A percentile compares a stretch with the other conserved stretches of the same genome.
phyloP scores from a whole-genome alignment of 306 rosid genomes.

The Trifolium subterraneum region DNA sequence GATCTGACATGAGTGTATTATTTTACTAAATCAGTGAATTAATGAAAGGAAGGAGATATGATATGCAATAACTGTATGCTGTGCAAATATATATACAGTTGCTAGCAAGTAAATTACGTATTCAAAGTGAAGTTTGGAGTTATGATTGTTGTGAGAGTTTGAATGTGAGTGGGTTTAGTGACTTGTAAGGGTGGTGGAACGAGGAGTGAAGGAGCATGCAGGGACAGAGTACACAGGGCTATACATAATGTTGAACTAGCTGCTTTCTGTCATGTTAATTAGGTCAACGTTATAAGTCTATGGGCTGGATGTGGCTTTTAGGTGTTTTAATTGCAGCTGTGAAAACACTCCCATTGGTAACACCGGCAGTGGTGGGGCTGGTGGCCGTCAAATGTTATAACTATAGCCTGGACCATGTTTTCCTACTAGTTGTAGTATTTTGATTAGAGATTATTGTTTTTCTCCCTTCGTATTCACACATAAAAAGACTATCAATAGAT shows the following conservation, averaged over 20 bases:
- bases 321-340: not conserved
- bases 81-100: not conserved
- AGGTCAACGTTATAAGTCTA: constrained; percentile 34
- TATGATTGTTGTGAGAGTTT: constrained; percentile 8
- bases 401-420: not conserved
- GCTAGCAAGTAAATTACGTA: not conserved
- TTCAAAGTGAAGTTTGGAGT: not conserved
- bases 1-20: not conserved
- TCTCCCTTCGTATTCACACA: no score
- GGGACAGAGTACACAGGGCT: not conserved
- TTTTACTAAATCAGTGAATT: not conserved
- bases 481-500: no score
- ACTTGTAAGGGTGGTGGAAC: not conserved
- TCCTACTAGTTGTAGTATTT: no score
- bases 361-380: not conserved
- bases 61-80: constrained; percentile 18
- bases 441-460: no score
- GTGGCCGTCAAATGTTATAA: not conserved
- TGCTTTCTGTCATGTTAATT: constrained; percentile 13
- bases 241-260: not conserved
- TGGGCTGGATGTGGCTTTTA: not conserved
- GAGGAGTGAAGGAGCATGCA: constrained; percentile 21
- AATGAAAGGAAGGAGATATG: not conserved
- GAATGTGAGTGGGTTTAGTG: constrained; percentile 31
- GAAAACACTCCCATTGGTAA: not conserved